Evolutionary conservation across 2,329 filamentous ascomycete species (phyloP).

Genomic region (Beauveria sp.): DNA sequence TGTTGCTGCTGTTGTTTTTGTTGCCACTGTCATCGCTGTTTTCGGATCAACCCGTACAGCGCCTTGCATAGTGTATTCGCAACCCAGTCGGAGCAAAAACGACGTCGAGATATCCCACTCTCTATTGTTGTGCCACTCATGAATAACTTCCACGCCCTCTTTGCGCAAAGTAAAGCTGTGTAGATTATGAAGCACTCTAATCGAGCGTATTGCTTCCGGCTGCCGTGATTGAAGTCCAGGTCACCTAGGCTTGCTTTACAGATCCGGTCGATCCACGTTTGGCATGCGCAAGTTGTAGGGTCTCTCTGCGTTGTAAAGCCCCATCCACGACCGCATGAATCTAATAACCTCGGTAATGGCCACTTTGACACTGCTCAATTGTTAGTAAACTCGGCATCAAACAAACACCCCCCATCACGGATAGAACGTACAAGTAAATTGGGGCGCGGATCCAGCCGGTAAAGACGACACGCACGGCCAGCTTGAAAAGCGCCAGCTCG

Average conservation of each 20-base stretch:
- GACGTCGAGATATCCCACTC: too few relatives aligned
- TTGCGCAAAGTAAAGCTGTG: too few relatives aligned
- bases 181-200: too few relatives aligned
- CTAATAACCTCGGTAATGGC: neutral
- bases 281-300: neutral
- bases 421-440: neutral
- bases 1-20: neutral
- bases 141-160: too few relatives aligned
- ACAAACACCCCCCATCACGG: neutral
- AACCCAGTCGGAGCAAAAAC: too few relatives aligned
- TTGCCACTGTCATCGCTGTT: neutral
- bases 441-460: conserved; percentile 6
- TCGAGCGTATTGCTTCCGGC: neutral
- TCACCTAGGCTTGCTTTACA: neutral
- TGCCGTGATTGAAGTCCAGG: neutral
- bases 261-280: conserved; percentile 6
- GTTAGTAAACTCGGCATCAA: neutral
- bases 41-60: neutral
- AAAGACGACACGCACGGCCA: conserved; percentile 6
- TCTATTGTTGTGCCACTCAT: too few relatives aligned
- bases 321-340: conserved; percentile 6
- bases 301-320: neutral
- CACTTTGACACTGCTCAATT: neutral
- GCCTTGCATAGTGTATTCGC: too few relatives aligned
- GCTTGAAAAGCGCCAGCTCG: conserved; percentile 1